Evolutionary conservation across 1,139 yeast genomes (phyloP).

Genomic region (Scheffersomyces insectosa): DNA sequence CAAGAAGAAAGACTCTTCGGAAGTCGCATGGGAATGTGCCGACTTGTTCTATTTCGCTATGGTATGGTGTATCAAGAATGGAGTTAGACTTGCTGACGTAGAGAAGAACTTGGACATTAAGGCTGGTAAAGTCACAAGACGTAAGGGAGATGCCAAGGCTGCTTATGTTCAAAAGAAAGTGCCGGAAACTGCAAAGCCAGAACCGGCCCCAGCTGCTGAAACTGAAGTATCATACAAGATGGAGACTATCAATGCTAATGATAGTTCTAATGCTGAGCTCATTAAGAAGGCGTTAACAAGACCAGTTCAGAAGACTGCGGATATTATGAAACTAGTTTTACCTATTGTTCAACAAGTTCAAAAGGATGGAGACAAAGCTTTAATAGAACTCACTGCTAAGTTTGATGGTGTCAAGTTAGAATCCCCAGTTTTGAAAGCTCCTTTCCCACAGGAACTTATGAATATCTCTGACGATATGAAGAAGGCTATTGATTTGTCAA

Average conservation of each 20-base stretch:
- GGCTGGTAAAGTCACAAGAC: conserved; percentile 81
- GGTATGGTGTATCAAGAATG: conserved; percentile 81
- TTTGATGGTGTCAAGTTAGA: conserved; percentile 80
- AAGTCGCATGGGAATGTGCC: conserved; percentile 96
- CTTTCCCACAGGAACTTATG: conserved; percentile 80
- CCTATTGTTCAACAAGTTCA: conserved; percentile 86
- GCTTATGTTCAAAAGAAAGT: conserved; percentile 46
- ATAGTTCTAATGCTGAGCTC: conserved; percentile 38
- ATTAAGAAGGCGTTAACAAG: conserved; percentile 68
- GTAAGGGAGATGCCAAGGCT: conserved; percentile 95
- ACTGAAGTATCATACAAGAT: conserved; percentile 52
- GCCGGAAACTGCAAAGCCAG: conserved; percentile 15
- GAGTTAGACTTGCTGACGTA: conserved; percentile 76
- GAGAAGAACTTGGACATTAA: conserved; percentile 84
- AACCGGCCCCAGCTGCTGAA: conserved; percentile 10
- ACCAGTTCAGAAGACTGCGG: conserved; percentile 89
- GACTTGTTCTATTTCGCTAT: conserved; percentile 89
- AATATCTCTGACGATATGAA: conserved; percentile 74
- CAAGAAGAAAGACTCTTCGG: conserved; percentile 45
- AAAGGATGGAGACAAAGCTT: conserved; percentile 78
- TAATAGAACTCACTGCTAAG: conserved; percentile 82
- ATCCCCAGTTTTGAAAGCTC: conserved; percentile 80
- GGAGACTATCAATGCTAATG: conserved; percentile 55
- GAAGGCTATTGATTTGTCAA: conserved; percentile 84
- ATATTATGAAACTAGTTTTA: conserved; percentile 86